Base-by-base conservation (phyloP, 192 early-diverging fungal species). In the Mortierella antarctica region DNA sequence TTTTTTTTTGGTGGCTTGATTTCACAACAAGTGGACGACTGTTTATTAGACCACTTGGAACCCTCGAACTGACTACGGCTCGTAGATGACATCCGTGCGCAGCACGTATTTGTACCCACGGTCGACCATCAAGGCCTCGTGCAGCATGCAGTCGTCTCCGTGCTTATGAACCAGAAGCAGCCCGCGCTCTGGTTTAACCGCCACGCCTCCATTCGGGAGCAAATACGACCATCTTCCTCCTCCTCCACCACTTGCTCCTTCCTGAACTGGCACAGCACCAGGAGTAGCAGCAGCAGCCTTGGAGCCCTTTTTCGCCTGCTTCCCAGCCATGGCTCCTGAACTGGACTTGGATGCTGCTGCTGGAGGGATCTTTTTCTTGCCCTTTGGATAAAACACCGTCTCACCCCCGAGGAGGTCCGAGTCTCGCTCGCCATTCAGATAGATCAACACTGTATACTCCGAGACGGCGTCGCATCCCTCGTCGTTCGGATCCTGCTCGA, bases 71-170 rank as follows among this genome's bases (percentile, higher is more conserved):
- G n/a, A n/a, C 47, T 65, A 80, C 9, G 65, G 64, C 40, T 80
- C 77, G n/a, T 80, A 89, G 13, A 91, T 67, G 0, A 91, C 82
- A 72, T 91, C 89, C 15, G 89, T 89, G 2, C 89, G 78, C 55
- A 91, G 55, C 7, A 91, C 84, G 49, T 89, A 91, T 65, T 91
- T 91, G 76, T 69, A 85, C 46, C 89, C 86, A 48, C 83, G 76
- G 44, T 74, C 73, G 7, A 91, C 84, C 52, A 83, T 84, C 50
- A 84, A 68, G 0, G 82, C 88, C 45, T 91, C 89, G 78, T 91
- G 89, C 65, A 88, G 80, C 48, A 91, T 83, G 62, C 89, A 91
- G 62, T 88, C 86, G 6, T 86, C 88, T 2, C 89, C 89, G 63
- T 91, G 89, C 59, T 86, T 85, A 76, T 91, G 89, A 10, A 91